These are phyloP conservation scores for Tetracentron sinense DNA, from an alignment of 164 flowering plant genomes.

Conservation along the genomic window DNA sequence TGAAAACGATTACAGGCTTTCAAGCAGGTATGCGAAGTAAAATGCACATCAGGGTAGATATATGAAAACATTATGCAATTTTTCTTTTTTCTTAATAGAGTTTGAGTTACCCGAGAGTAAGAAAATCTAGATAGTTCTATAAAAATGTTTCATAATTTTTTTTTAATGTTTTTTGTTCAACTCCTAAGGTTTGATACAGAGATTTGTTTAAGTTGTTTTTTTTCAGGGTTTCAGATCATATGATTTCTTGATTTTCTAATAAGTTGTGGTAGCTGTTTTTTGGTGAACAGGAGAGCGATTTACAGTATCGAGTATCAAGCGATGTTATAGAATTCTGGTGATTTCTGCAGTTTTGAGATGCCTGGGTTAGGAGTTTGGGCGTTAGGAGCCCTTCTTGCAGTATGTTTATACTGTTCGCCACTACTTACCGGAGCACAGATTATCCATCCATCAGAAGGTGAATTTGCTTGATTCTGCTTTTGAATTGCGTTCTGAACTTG, in stretches of 20 bases:
- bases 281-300: not conserved
- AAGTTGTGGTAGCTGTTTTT: not conserved
- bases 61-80: no score
- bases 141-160: no score
- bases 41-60: not conserved
- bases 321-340: slow-evolving; percentile 5
- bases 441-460: slow-evolving; percentile 36
- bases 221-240: not conserved
- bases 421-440: slow-evolving; percentile 21
- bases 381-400: slow-evolving; percentile 9
- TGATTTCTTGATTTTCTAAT: not conserved
- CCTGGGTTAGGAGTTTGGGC: slow-evolving; percentile 9
- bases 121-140: no score
- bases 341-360: slow-evolving; percentile 10
- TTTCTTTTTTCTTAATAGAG: no score
- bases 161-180: no score
- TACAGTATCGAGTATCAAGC: not conserved
- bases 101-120: no score
- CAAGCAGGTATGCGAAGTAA: not conserved
- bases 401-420: slow-evolving; percentile 17
- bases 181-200: no score
- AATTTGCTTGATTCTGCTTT: not conserved
- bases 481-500: not conserved
- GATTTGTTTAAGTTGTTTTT: not conserved
- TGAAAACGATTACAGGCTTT: not conserved